phyloP scores from a whole-genome alignment of 805 yeast genomes.

The Kuraishia capsulata region DNA sequence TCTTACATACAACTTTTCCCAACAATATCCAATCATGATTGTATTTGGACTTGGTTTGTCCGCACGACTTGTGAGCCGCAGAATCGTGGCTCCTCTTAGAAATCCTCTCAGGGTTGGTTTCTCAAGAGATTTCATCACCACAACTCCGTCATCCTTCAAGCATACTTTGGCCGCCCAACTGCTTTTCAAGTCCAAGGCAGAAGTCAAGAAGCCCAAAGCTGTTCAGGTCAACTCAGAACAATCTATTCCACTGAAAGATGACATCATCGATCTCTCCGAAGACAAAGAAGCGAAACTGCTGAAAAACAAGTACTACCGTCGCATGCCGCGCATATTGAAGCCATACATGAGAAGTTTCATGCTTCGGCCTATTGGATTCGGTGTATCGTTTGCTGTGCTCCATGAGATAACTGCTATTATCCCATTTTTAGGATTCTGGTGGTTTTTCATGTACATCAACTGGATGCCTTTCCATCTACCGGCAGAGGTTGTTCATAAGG shows the following conservation, averaged over 20 bases:
- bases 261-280: not conserved
- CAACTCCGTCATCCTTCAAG: not conserved
- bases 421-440: slow-evolving; percentile 46
- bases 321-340: slow-evolving; percentile 18
- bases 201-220: not conserved
- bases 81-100: not conserved
- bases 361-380: slow-evolving; percentile 24
- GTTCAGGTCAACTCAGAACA: not conserved
- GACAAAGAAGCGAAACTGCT: slow-evolving; percentile 12
- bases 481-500: slow-evolving; percentile 37
- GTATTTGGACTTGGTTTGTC: not conserved
- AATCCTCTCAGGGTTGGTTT: not conserved
- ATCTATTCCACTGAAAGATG: not conserved
- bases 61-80: not conserved
- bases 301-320: slow-evolving; percentile 20
- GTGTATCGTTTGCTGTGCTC: slow-evolving; percentile 36
- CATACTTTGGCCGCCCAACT: not conserved
- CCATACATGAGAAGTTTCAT: slow-evolving; percentile 22
- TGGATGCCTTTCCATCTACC: slow-evolving; percentile 37
- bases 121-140: not conserved
- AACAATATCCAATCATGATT: too few relatives aligned
- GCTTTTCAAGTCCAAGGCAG: slow-evolving; percentile 1
- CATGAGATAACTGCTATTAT: slow-evolving; percentile 47
- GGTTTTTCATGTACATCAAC: slow-evolving; percentile 31
- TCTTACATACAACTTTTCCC: too few relatives aligned